A percentile compares a stretch with the other conserved stretches of the same genome.
Evolutionary conservation across 2,329 filamentous ascomycete genomes (phyloP).

Genomic region (Elsinoe ampelina): DNA sequence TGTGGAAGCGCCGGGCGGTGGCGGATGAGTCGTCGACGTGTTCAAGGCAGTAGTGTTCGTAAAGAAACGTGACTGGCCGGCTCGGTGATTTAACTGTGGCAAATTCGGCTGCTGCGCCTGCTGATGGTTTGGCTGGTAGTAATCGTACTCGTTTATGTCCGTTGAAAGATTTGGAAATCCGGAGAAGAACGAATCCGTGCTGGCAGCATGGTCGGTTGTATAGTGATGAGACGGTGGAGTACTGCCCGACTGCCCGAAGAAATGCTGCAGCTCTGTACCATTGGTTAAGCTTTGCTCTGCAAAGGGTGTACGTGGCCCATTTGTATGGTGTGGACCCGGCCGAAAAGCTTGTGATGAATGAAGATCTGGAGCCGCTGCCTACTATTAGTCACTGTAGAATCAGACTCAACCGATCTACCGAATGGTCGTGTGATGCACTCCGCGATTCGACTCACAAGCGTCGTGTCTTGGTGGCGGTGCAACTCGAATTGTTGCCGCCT

Average conservation of each 20-base stretch:
- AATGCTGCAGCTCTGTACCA: not conserved
- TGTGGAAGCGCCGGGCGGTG: not conserved
- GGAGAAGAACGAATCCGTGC: not conserved
- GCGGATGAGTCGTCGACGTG: constrained; percentile 1
- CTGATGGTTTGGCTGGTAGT: not conserved
- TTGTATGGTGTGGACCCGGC: not conserved
- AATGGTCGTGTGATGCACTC: constrained; percentile 8
- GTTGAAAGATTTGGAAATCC: not conserved
- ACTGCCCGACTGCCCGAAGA: not conserved
- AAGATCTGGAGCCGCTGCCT: constrained; percentile 1
- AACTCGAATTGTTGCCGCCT: not conserved
- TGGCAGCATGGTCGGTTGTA: constrained; percentile 3
- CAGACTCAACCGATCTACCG: constrained; percentile 6
- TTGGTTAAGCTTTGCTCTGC: not conserved
- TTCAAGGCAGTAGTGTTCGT: not conserved
- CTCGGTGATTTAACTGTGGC: not conserved
- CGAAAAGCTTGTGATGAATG: not conserved
- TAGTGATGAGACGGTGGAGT: not conserved
- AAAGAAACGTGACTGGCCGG: not conserved
- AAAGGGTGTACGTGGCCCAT: constrained; percentile 9
- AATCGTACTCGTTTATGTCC: not conserved
- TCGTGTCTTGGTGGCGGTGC: constrained; percentile 2
- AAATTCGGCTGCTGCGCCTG: not conserved
- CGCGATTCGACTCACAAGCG: constrained; percentile 5
- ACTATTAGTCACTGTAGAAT: constrained; percentile 5